Conservation (phyloP, 225 moss, liverwort and hornwort genomes). For the Bryoerythrophyllum caledonicum region DNA sequence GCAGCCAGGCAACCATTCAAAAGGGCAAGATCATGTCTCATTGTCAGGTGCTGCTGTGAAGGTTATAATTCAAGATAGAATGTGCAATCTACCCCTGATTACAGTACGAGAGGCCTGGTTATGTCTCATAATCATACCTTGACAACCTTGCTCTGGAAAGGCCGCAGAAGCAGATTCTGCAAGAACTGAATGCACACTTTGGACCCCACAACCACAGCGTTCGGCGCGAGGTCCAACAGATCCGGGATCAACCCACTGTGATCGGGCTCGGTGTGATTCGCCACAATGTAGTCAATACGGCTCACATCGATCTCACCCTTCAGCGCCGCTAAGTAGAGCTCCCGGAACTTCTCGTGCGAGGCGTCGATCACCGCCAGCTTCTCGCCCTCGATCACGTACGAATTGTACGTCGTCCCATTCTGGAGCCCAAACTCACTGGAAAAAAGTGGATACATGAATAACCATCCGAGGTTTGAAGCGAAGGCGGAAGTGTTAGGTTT, state of each 20-base stretch:
- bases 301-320: constrained; percentile 73
- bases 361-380: constrained; percentile 78
- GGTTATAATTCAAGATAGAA: too few relatives aligned
- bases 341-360: constrained; percentile 89
- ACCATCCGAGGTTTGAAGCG: too few relatives aligned
- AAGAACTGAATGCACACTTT: constrained; percentile 80
- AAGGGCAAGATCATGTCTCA: too few relatives aligned
- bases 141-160: constrained; percentile 73
- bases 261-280: constrained; percentile 93
- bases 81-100: too few relatives aligned
- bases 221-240: constrained; percentile 77
- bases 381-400: constrained; percentile 72
- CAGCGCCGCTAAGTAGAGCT: constrained; percentile 71
- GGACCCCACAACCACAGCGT: constrained; percentile 85
- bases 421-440: constrained; percentile 87
- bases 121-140: constrained; percentile 49
- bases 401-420: constrained; percentile 93
- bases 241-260: constrained; percentile 92
- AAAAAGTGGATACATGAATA: too few relatives aligned
- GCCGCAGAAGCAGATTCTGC: constrained; percentile 62
- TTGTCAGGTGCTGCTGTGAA: too few relatives aligned
- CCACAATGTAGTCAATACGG: constrained; percentile 70
- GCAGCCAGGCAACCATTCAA: too few relatives aligned
- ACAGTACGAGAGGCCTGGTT: too few relatives aligned
- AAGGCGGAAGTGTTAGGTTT: too few relatives aligned